A percentile compares a stretch with the other conserved stretches of the same genome.
phyloP scores from a whole-genome alignment of 2,329 filamentous ascomycete species.

The Aspergillus candidus region DNA sequence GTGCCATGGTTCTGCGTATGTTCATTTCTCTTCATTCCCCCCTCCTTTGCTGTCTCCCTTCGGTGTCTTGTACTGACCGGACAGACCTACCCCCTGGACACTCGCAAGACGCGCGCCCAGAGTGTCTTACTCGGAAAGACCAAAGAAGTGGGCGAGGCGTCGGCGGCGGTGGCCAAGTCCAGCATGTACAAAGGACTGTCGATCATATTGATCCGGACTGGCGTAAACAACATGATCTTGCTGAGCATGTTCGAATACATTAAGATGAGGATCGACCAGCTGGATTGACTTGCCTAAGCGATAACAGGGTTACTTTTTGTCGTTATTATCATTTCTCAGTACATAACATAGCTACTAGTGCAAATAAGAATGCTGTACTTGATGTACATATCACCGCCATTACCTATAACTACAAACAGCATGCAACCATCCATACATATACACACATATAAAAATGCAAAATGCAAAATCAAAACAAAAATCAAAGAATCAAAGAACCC shows the following conservation, averaged over 20 bases:
- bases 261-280: conserved; percentile 38
- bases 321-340: background rate
- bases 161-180: conserved; percentile 34
- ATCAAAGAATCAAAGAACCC: conserved; percentile 7
- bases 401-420: too few relatives aligned
- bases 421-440: background rate
- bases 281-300: conserved; percentile 17
- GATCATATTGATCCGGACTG: conserved; percentile 42
- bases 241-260: conserved; percentile 43
- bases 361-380: too few relatives aligned
- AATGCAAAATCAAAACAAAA: background rate
- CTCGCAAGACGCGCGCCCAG: conserved; percentile 45
- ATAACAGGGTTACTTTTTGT: too few relatives aligned
- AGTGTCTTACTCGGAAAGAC: conserved; percentile 41
- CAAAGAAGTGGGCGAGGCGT: conserved; percentile 38
- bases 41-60: too few relatives aligned
- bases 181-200: conserved; percentile 46
- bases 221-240: conserved; percentile 45
- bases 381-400: too few relatives aligned
- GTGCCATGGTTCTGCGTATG: conserved; percentile 44
- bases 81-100: conserved; percentile 45
- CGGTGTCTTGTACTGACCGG: conserved; percentile 3
- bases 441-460: background rate
- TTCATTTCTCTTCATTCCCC: too few relatives aligned
- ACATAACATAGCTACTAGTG: background rate